Evolutionary conservation across 2,329 filamentous ascomycete species (phyloP), one percentile per base, ranked within the genome.

Genomic region (Colletotrichum abscissum): DNA sequence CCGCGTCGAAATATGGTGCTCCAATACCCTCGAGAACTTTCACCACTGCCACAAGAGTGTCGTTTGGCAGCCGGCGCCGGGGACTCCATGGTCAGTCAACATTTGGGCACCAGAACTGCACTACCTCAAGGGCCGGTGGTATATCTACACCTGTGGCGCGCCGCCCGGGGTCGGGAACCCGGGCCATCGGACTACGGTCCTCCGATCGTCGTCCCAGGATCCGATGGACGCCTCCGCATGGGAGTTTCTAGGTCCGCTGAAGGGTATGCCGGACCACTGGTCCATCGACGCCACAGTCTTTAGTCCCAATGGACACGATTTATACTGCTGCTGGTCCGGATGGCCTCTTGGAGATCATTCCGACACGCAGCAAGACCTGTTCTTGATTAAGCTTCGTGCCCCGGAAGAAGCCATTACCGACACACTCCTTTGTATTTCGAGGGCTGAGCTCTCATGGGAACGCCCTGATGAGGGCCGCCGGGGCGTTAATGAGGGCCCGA

Each of bases 401-500:
- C 79, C 81, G 4, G 81, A 87, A 67, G 81, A 84, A 65, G 79
- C 84, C 0, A 82, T 88, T 24, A 77, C 78, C 3, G 87, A 87
- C 16, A 77, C 82, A 1, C 82, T 85, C 0, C 81, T 82, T 59
- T 83, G 89, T 26, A 84, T 91, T 63, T 89, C 88, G 0, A 78
- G 85, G 67, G 89, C 89, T 0, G 86, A 85, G 0, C 78, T 86
- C 7, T 72, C 81, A 4, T 91, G 88, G 86, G 89, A 91, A 76
- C 84, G 76, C 0, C 70, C 70, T 7, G 70, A 73, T n/a, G 55
- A 46, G 8, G 83, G 84, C 42, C 84, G 83, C 5, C 82, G 79
- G 0, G 85, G 88, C 0, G 89, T 91, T 1, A 89, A 90, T 76
- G 89, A 91, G 76, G 89, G 88, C 0, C 85, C 88, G 0, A 84